Evolutionary conservation across 331 rosid species (phyloP).

Genomic region (Phaseolus coccineus): DNA sequence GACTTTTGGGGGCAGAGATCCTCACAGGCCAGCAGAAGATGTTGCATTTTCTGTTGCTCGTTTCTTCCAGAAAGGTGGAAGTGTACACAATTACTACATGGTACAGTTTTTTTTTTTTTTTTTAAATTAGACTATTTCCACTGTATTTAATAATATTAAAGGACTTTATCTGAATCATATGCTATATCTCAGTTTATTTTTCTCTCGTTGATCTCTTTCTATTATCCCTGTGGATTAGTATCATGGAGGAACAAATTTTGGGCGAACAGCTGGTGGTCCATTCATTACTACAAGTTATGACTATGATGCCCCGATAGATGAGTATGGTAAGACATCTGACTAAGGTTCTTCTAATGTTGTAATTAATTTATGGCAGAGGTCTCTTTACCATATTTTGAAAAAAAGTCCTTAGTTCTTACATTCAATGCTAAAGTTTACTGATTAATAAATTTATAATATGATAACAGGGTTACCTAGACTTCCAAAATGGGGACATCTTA

Average conservation of each 20-base stretch:
- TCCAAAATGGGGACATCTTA: constrained; percentile 98
- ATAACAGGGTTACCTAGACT: constrained; percentile 79
- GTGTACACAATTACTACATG: constrained; percentile 94
- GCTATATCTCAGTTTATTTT: background rate
- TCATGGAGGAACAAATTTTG: constrained; percentile 99
- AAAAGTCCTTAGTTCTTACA: constrained; percentile 24
- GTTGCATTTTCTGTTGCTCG: constrained; percentile 92
- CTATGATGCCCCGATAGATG: constrained; percentile 95
- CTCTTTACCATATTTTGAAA: background rate
- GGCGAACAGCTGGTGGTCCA: constrained; percentile 97
- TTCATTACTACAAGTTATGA: constrained; percentile 97
- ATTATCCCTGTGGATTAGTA: constrained; percentile 58
- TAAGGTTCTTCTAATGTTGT: constrained; percentile 9
- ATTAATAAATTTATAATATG: constrained; percentile 39
- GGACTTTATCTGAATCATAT: background rate
- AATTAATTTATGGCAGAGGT: constrained; percentile 5
- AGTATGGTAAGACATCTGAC: constrained; percentile 69
- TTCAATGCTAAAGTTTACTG: constrained; percentile 26
- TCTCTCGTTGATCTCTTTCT: constrained; percentile 34
- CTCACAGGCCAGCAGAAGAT: constrained; percentile 95
- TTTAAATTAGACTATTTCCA: background rate
- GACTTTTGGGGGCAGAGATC: constrained; percentile 93
- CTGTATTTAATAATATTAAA: background rate
- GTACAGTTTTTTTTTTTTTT: constrained; percentile 48
- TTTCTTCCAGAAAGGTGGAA: constrained; percentile 96